Base-by-base conservation (phyloP, 306 rosid species). In the Dryas octopetala region DNA sequence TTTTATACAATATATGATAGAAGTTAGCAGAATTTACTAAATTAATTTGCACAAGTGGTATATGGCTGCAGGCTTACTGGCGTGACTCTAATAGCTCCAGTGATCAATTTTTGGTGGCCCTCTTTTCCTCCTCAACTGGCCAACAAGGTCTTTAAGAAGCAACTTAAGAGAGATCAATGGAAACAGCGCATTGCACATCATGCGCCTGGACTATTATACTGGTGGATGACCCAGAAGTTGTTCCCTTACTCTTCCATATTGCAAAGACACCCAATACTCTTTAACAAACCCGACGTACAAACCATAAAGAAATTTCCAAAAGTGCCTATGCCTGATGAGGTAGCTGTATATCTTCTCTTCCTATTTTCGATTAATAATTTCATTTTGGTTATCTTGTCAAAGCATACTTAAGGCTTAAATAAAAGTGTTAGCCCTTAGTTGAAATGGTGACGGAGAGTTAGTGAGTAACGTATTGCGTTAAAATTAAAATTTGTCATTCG, bases 161-260 rank as follows among this genome's bases (percentile, higher is more conserved):
- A 79, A 66, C 81, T 46, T 26, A 57, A 59, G 45, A 75, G 80
- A 48, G 86, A 79, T 17, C 81, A 79, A 67, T 73, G 71, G 76
- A 79, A 75, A 60, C 78, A 78, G 4, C 4, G 86, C n/a, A 66
- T 83, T n/a, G 80, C 80, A 41, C 80, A 83, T 55, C 15, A 75
- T 57, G 83, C 67, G 59, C 86, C 86, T 41, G 71, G 50, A 26
- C 60, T 83, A 5, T 2, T 79, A 3, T 59, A 75, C 69, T 79
- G 83, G 83, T 83, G 86, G 81, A 71, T 79, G 81, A 83, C 86
- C 5, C 86, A 83, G 12, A 83, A 83, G 48, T 71, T 44, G 48
- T 79, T 83, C 76, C 86, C 86, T 49, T 43, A 8, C 3, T 62
- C 10, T 78, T 82, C 85, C 26, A 41, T 82, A 38, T 17, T 57